Base-by-base conservation (phyloP, 371 early-diverging fungal species). In the Blakeslea trispora region DNA sequence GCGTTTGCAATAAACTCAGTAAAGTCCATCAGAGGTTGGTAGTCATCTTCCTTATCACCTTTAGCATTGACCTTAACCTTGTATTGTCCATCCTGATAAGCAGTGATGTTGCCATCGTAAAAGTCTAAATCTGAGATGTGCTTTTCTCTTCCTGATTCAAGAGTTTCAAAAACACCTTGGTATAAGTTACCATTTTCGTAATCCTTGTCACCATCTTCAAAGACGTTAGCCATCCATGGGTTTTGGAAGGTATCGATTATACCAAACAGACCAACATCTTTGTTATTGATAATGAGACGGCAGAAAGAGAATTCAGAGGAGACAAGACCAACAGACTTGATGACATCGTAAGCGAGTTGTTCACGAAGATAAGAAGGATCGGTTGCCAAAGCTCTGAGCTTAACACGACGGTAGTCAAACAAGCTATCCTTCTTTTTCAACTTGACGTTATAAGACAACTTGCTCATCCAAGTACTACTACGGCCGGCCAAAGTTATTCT, bases 301-400 rank as follows among this genome's bases (percentile, higher is more conserved):
- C 45, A 41, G 55, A 45, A 75, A 11, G 67, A 66, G 14, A 58
- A 60, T 6, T 64, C 56, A 1, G 70, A 39, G 13, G 66, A 57
- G 2, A 62, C 24, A 2, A 75, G 49, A 37, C 76, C 76, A 0
- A 54, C 45, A 10, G 70, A 63, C 15, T 59, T 35, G 4, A 69
- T 3, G n/a, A 64, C 42, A 15, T 67, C 69, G 41, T 70, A 72
- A 15, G 42, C 60, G 0, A 72, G 17, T 14, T 56, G 41, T 55
- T 75, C 76, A 28, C 72, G 72, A 11, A 75, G 40, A 22, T 75
- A 75, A 10, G 75, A 71, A 3, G 69, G 72, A 52, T 75, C 75
- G 0, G 63, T 65, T 22, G 53, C 57, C 7, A 75, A 17, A 0
- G 72, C 49, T 19, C 76, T 59, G 2, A 75, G 55, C 41, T 75